These are phyloP conservation scores for Protomyces inundatus DNA, from an alignment of 1,139 yeast genomes.

Conservation along the genomic window DNA sequence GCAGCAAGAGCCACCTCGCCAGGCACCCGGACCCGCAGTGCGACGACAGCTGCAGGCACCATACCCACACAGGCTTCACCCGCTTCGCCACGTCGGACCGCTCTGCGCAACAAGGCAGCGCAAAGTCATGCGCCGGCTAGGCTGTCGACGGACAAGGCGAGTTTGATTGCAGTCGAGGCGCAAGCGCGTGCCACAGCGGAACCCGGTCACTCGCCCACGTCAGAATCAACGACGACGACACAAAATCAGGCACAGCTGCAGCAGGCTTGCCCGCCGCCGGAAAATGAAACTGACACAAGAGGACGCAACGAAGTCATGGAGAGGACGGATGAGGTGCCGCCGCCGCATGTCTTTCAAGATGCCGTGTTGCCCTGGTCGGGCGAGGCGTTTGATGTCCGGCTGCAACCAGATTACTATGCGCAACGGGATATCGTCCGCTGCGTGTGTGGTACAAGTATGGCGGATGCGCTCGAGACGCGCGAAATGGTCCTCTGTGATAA, in stretches of 20 bases:
- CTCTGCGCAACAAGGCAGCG: no score
- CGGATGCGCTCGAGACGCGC: background rate
- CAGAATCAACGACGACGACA: background rate
- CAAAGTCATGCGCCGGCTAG: no score
- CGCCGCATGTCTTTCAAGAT: background rate
- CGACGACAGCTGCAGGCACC: no score
- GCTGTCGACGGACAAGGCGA: no score
- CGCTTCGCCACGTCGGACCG: no score
- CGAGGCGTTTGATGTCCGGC: conserved; percentile 5
- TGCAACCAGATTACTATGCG: conserved; percentile 8
- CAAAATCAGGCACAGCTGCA: background rate
- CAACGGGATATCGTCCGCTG: conserved; percentile 7
- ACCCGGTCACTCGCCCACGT: no score
- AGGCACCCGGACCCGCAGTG: no score
- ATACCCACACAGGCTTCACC: no score
- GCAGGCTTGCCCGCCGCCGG: background rate
- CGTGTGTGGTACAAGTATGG: conserved; percentile 1
- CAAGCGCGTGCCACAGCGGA: no score
- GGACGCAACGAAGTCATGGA: background rate
- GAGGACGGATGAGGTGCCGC: background rate
- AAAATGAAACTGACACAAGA: no score
- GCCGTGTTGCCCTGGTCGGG: conserved; percentile 8
- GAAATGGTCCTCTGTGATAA: conserved; percentile 17
- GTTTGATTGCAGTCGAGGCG: no score
- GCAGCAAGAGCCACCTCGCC: no score